Evolutionary conservation across 495 filamentous ascomycete genomes (phyloP), one percentile per base, ranked within the genome.

Genomic region (Lasiosphaeriaceae sp.): DNA sequence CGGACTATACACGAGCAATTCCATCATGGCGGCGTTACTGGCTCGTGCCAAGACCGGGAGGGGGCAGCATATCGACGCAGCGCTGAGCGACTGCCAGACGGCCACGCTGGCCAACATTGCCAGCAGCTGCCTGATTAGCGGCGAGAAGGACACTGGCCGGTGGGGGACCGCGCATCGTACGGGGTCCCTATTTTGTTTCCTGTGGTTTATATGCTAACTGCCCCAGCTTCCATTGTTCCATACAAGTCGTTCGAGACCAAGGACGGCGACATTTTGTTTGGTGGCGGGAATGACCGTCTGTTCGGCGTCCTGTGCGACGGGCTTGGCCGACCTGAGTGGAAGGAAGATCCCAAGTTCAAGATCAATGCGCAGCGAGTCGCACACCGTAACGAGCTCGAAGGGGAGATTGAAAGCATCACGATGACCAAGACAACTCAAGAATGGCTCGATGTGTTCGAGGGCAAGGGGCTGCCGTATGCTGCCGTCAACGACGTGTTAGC

Each of bases 161-260:
- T 96, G 92, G 90, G 94, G 94, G 5, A 98, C 94, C 7, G 92
- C 92, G 45, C 94, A 98, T 78, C 94, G 89, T 91, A 77, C 73
- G 87, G 78, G 29, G 16, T 39, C 21, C 16, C 44, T 47, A 20
- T 26, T 9, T 5, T 21, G 11, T 20, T 41, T 23, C 11, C 11
- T 31, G 4, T 31, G 3, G 26, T 31, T 31, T 3, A 3, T 19
- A 19, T 12, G 21, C 17, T n/a, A 52, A 75, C 52, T 43, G 23
- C 29, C 12, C 4, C 54, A 94, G 90, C 92, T 48, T 96, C 91
- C 0, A 97, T 98, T 72, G 94, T 98, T 0, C 94, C 94, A 0
- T 98, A 98, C 67, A 82, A 86, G 62, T 87, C 89, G 16, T 98
- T 96, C 77, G 86, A 89, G 61, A 98, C 95, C n/a, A 77, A 79